Evolutionary conservation across 495 filamentous ascomycete species (phyloP), one percentile per base, ranked within the genome.

Genomic region (Penicillium simplicissimum): DNA sequence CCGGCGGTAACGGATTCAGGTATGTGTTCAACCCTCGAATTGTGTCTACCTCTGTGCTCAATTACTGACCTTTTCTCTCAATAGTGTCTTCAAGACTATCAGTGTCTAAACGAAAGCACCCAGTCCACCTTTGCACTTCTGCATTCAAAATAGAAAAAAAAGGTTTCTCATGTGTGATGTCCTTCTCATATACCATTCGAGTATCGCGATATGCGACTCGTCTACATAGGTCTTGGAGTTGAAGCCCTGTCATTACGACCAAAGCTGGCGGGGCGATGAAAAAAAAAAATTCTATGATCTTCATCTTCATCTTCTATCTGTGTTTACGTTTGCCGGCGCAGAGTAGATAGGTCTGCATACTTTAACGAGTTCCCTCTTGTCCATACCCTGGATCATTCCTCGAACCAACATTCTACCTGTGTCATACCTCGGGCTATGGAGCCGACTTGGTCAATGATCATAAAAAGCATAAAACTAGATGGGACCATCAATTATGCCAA

Each of bases 1-100:
- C 95, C 7, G 95, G 95, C 13, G 88, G 90, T 59, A 85, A 83
- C 71, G 89, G 90, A 55, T 97, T 98, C 73, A 87, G 86, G 85
- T 88, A 66, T 56, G 69, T 60, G 49, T 64, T 21, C 56, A 37
- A 11, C 33, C 7, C 10, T 19, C 23, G 9, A 53, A 40, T 42
- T 25, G 14, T 49, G 23, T 36, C n/a, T 31, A 31, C 10, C 8
- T 8, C 19, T 8, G 19, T 52, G 33, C 3, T 40, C 42, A 56
- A 56, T 52, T 68, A 60, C 67, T 72, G 70, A 72, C 43, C 17
- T 48, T 55, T 45, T 58, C 47, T 15, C 58, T 35, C 55, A 59
- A 52, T 64, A 82, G 79, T 64, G 78, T 83, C 25, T 83, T 84
- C 70, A 84, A 82, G 73, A 83, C 80, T 25, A 84, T 84, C 72